A percentile compares a stretch with the other conserved stretches of the same genome.
Evolutionary conservation across 108 stramenopile species (phyloP).

Genomic region (Fragilariopsis cylindrus): DNA sequence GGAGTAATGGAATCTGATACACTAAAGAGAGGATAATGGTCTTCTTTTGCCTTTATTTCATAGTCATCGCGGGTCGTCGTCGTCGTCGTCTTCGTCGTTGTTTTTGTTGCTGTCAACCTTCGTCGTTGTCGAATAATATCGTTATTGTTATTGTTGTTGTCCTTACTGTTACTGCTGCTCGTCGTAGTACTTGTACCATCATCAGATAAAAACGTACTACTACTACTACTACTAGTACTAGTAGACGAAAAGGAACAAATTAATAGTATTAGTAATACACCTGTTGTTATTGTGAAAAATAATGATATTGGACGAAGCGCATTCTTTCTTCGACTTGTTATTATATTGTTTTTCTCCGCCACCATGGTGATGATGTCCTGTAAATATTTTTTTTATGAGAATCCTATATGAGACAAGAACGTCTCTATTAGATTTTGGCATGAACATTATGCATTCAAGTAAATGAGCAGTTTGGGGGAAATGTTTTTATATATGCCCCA

Average conservation of each 20-base stretch:
- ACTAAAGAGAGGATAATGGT: background rate
- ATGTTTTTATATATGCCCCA: no score
- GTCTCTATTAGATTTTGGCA: no score
- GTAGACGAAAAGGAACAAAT: background rate
- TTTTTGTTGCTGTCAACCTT: background rate
- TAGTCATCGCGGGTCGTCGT: background rate
- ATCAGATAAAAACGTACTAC: background rate
- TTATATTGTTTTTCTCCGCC: no score
- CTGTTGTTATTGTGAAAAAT: background rate
- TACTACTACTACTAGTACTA: background rate
- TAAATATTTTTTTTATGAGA: no score
- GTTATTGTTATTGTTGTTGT: background rate
- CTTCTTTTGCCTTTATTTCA: background rate
- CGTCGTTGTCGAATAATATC: background rate
- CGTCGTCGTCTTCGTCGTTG: background rate
- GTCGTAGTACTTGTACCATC: background rate
- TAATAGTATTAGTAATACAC: background rate
- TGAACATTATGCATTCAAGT: no score
- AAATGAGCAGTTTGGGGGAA: no score
- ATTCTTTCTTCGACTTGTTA: background rate
- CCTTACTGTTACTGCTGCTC: background rate
- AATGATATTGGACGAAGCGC: background rate
- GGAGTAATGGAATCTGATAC: background rate
- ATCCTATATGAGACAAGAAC: no score
- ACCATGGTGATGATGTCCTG: no score